Evolutionary conservation across 768 basidiomycete species (phyloP).

Genomic region (Favolaschia claudopus): DNA sequence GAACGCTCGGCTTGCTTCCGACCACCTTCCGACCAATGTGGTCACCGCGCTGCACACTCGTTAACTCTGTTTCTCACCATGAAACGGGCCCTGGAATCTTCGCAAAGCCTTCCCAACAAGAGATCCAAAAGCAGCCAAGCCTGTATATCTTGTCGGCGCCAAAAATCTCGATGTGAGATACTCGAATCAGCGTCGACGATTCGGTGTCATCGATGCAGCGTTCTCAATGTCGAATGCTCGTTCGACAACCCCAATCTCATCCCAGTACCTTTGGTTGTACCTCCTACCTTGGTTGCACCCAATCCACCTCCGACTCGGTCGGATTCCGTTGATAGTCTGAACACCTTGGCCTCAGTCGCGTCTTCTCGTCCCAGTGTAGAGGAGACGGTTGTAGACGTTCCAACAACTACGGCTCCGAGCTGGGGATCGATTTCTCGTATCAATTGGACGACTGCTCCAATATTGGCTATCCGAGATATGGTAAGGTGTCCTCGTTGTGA

Average conservation of each 20-base stretch:
- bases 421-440: slow-evolving; percentile 45
- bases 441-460: slow-evolving; percentile 54
- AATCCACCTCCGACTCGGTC: background rate
- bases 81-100: slow-evolving; percentile 21
- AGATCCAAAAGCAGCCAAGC: slow-evolving; percentile 53
- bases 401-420: slow-evolving; percentile 45
- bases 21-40: too few relatives aligned
- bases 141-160: slow-evolving; percentile 53
- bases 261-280: too few relatives aligned
- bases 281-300: too few relatives aligned
- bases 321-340: slow-evolving; percentile 7
- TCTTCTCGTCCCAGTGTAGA: slow-evolving; percentile 20
- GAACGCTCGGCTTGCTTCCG: too few relatives aligned
- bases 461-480: slow-evolving; percentile 54
- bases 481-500: slow-evolving; percentile 33
- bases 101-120: slow-evolving; percentile 33
- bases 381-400: slow-evolving; percentile 26
- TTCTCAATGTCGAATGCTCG: slow-evolving; percentile 54
- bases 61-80: background rate
- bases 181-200: slow-evolving; percentile 45
- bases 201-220: slow-evolving; percentile 59
- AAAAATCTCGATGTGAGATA: slow-evolving; percentile 59
- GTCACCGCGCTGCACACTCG: too few relatives aligned
- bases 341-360: slow-evolving; percentile 17
- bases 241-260: slow-evolving; percentile 47